These are phyloP conservation scores for Porodaedalea pini DNA, from an alignment of 1,284 basidiomycete genomes.

Conservation along the genomic window DNA sequence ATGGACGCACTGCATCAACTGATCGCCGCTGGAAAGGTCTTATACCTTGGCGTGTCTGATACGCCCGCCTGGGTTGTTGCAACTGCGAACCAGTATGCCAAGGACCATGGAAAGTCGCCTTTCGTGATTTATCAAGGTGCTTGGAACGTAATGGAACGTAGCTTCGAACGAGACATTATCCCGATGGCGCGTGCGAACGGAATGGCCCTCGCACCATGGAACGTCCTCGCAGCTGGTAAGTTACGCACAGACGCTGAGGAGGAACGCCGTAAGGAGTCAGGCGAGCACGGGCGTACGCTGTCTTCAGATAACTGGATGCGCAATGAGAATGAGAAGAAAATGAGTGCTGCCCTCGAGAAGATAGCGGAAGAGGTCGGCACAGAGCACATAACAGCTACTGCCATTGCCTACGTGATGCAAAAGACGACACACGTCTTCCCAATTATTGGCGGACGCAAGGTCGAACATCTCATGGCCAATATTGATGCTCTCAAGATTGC, in stretches of 20 bases:
- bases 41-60: conserved; percentile 32
- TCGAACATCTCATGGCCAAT: conserved; percentile 28
- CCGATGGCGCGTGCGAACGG: conserved; percentile 29
- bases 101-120: conserved; percentile 31
- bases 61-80: conserved; percentile 29
- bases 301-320: conserved; percentile 17
- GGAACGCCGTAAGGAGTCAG: conserved; percentile 22
- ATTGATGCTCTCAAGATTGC: conserved; percentile 26
- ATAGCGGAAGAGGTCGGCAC: too few species aligned
- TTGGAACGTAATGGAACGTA: conserved; percentile 31
- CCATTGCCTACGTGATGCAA: too few species aligned
- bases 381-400: too few species aligned
- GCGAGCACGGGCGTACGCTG: conserved; percentile 22
- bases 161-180: conserved; percentile 35
- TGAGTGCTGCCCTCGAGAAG: too few species aligned
- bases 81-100: conserved; percentile 21
- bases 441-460: conserved; percentile 29
- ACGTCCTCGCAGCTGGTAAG: conserved; percentile 26
- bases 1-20: too few species aligned
- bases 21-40: too few species aligned
- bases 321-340: too few species aligned
- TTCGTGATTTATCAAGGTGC: conserved; percentile 34
- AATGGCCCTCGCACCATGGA: conserved; percentile 29
- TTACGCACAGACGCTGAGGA: too few species aligned
- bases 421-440: too few species aligned